A percentile compares a stretch with the other conserved stretches of the same genome.
phyloP scores from a whole-genome alignment of 1,284 basidiomycete species.

The Entoloma clypeatum region DNA sequence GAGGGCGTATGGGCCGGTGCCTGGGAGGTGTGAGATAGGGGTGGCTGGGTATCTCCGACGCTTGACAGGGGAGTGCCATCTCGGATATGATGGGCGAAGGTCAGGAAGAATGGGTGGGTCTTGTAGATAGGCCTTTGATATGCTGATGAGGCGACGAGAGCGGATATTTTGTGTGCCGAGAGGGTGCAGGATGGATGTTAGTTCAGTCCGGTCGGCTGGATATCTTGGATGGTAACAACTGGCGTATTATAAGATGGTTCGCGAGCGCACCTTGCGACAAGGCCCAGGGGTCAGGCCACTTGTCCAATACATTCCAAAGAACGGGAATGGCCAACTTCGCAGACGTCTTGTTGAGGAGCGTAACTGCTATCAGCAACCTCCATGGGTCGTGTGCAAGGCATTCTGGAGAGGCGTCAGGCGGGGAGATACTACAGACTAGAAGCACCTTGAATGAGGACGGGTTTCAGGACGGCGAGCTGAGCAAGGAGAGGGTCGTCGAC shows the following conservation, averaged over 20 bases:
- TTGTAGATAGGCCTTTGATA: conserved; percentile 45
- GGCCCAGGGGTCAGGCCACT: conserved; percentile 50
- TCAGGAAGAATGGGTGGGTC: conserved; percentile 37
- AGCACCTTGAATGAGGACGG: conserved; percentile 42
- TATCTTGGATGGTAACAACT: conserved; percentile 4
- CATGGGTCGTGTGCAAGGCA: conserved; percentile 46
- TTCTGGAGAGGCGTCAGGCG: conserved; percentile 31
- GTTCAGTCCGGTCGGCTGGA: conserved; percentile 32
- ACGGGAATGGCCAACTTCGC: conserved; percentile 50
- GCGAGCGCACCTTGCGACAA: conserved; percentile 43
- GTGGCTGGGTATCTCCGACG: conserved; percentile 37
- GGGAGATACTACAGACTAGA: neutral
- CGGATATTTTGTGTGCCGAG: conserved; percentile 55
- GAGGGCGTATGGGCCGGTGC: conserved; percentile 58
- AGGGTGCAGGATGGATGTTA: conserved; percentile 40
- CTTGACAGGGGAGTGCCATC: conserved; percentile 6
- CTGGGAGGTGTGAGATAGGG: conserved; percentile 51
- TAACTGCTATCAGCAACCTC: conserved; percentile 52
- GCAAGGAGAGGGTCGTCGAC: conserved; percentile 23
- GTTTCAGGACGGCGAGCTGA: conserved; percentile 30
- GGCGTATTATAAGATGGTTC: neutral
- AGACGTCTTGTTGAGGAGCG: conserved; percentile 53
- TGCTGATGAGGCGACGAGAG: conserved; percentile 43
- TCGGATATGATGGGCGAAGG: conserved; percentile 26
- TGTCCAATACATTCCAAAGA: conserved; percentile 48